Percentiles rank a stretch among this genome's conserved stretches.
phyloP scores from a whole-genome alignment of 83 land plant genomes.

The Larix sibirica region DNA sequence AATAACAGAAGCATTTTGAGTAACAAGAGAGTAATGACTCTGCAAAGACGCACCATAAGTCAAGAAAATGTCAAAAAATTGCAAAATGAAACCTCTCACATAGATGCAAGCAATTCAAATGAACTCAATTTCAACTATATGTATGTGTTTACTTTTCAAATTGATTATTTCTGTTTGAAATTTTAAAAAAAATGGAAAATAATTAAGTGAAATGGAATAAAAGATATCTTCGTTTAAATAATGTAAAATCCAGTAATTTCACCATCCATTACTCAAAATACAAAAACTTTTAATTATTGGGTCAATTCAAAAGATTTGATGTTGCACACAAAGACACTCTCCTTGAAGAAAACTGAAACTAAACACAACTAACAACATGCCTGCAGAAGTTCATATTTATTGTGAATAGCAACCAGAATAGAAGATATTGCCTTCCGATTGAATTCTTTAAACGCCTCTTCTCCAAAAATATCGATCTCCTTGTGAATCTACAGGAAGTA shows the following conservation, averaged over 20 bases:
- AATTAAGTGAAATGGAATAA: not conserved
- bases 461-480: slow-evolving; percentile 55
- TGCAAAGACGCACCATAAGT: slow-evolving; percentile 24
- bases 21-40: slow-evolving; percentile 37
- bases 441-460: slow-evolving; percentile 35
- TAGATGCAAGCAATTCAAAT: not conserved
- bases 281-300: not conserved
- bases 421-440: slow-evolving; percentile 39
- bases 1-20: slow-evolving; percentile 20
- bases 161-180: not conserved
- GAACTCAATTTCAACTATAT: not conserved
- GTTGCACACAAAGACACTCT: not conserved
- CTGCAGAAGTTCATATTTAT: slow-evolving; percentile 49
- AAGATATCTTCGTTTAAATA: not conserved
- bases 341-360: slow-evolving; percentile 9
- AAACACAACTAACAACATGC: slow-evolving; percentile 37
- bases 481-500: slow-evolving; percentile 51
- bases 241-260: not conserved
- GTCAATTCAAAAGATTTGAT: not conserved
- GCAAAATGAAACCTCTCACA: not conserved
- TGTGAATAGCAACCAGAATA: slow-evolving; percentile 44
- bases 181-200: not conserved
- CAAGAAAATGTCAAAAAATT: slow-evolving; percentile 11
- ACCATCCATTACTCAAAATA: not conserved
- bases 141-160: not conserved